phyloP scores from a whole-genome alignment of 441 rosid genomes.

The Arabidopsis lyrata region DNA sequence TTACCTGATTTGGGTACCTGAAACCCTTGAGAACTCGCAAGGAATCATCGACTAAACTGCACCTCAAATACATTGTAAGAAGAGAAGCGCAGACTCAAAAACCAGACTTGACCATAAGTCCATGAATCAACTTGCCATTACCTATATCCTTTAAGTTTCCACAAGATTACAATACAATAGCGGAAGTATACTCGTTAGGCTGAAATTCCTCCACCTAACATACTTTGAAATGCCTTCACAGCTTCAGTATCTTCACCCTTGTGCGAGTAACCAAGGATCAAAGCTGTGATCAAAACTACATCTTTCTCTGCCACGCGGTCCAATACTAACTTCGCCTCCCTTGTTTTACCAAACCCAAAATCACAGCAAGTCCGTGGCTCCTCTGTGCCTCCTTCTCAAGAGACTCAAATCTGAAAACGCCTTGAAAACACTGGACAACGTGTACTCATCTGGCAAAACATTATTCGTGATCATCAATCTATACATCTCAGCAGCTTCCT shows the following conservation, averaged over 20 bases:
- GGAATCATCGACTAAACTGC: slow-evolving; percentile 51
- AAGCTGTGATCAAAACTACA: slow-evolving; percentile 53
- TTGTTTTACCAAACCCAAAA: slow-evolving; percentile 48
- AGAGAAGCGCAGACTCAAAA: slow-evolving; percentile 53
- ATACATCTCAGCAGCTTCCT: slow-evolving; percentile 48
- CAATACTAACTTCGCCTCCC: slow-evolving; percentile 49
- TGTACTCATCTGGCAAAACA: slow-evolving; percentile 47
- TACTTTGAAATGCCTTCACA: slow-evolving; percentile 39
- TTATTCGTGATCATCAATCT: slow-evolving; percentile 48
- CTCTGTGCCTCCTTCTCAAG: slow-evolving; percentile 43
- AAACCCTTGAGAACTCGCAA: slow-evolving; percentile 45
- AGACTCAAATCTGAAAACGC: slow-evolving; percentile 45
- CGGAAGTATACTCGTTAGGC: slow-evolving; percentile 57
- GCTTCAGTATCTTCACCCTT: slow-evolving; percentile 49
- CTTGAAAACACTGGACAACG: slow-evolving; percentile 53
- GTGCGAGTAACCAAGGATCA: slow-evolving; percentile 52
- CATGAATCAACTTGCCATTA: slow-evolving; percentile 52
- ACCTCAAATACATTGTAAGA: slow-evolving; percentile 58
- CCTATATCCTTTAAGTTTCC: slow-evolving; percentile 49
- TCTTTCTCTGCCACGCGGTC: slow-evolving; percentile 50
- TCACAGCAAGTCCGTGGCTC: slow-evolving; percentile 45
- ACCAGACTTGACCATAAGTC: slow-evolving; percentile 49
- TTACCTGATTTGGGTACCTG: slow-evolving; percentile 47
- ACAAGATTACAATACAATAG: slow-evolving; percentile 58
- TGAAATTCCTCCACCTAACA: slow-evolving; percentile 45